A percentile compares a stretch with the other conserved stretches of the same genome.
Conservation (phyloP, 2,329 filamentous ascomycete genomes). For the Dactylellina cionopaga region DNA sequence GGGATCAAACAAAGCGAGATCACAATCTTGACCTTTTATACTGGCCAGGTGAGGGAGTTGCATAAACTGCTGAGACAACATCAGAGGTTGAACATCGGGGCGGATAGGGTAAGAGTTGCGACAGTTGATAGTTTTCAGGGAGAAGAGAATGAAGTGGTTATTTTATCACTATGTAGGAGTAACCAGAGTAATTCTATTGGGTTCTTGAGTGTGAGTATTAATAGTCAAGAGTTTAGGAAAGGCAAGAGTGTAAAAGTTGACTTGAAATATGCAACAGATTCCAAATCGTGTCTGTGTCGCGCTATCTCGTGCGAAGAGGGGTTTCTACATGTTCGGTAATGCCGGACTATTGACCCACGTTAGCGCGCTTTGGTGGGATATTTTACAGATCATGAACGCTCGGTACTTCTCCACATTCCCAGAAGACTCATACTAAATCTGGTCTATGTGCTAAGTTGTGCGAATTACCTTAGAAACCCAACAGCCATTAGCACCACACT, state of each 20-base stretch:
- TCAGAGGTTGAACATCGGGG: constrained; percentile 57
- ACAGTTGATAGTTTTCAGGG: constrained; percentile 93
- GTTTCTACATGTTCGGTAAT: constrained; percentile 88
- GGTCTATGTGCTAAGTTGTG: not conserved
- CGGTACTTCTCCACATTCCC: constrained; percentile 39
- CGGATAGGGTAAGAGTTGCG: constrained; percentile 68
- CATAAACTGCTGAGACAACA: constrained; percentile 63
- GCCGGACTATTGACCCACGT: constrained; percentile 65
- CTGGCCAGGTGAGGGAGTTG: constrained; percentile 78
- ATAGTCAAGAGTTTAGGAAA: not conserved
- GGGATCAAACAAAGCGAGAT: constrained; percentile 71
- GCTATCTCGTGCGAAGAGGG: constrained; percentile 76
- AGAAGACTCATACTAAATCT: not conserved
- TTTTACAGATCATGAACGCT: constrained; percentile 63
- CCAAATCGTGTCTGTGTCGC: constrained; percentile 72
- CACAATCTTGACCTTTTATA: constrained; percentile 87
- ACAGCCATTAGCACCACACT: constrained; percentile 65
- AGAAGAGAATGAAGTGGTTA: constrained; percentile 84
- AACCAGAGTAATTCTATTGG: constrained; percentile 71
- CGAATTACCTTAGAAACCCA: constrained; percentile 54
- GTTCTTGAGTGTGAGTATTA: constrained; percentile 71
- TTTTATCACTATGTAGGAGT: constrained; percentile 83
- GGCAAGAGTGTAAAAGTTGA: not conserved
- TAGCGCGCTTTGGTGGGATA: constrained; percentile 66
- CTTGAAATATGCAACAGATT: constrained; percentile 2